Conservation (phyloP, 495 filamentous ascomycete species). For the Xylaria nigripes region DNA sequence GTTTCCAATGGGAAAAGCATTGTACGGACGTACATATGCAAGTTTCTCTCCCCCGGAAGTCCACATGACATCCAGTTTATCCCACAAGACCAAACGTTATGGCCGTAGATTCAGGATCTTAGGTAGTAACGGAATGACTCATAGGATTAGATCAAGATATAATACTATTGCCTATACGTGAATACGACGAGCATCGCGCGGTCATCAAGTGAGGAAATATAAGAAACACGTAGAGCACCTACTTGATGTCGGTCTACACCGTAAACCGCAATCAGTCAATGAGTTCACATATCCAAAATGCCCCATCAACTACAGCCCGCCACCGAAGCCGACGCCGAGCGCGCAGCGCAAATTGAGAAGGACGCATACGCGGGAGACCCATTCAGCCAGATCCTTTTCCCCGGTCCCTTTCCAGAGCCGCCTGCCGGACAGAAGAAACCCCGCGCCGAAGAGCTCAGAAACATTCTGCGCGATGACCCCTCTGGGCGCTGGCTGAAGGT, state of each 20-base stretch:
- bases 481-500: slow-evolving; percentile 28
- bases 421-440: slow-evolving; percentile 11
- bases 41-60: too few relatives aligned
- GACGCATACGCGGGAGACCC: slow-evolving; percentile 27
- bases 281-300: slow-evolving; percentile 15
- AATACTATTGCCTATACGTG: not conserved
- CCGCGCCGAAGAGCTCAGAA: slow-evolving; percentile 17
- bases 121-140: too few relatives aligned
- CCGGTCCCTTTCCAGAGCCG: slow-evolving; percentile 24
- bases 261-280: not conserved
- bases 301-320: slow-evolving; percentile 24
- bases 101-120: too few relatives aligned
- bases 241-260: not conserved
- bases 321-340: slow-evolving; percentile 22
- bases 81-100: too few relatives aligned
- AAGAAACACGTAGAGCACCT: too few relatives aligned
- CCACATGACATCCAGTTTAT: too few relatives aligned
- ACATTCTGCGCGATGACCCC: slow-evolving; percentile 11
- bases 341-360: slow-evolving; percentile 23
- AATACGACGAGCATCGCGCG: not conserved
- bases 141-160: not conserved
- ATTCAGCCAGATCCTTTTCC: slow-evolving; percentile 26
- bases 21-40: too few relatives aligned
- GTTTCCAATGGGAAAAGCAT: too few relatives aligned
- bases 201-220: too few relatives aligned